Evolutionary conservation across 495 filamentous ascomycete species (phyloP), one percentile per base, ranked within the genome.

Genomic region (Polyplosphaeria fusca): DNA sequence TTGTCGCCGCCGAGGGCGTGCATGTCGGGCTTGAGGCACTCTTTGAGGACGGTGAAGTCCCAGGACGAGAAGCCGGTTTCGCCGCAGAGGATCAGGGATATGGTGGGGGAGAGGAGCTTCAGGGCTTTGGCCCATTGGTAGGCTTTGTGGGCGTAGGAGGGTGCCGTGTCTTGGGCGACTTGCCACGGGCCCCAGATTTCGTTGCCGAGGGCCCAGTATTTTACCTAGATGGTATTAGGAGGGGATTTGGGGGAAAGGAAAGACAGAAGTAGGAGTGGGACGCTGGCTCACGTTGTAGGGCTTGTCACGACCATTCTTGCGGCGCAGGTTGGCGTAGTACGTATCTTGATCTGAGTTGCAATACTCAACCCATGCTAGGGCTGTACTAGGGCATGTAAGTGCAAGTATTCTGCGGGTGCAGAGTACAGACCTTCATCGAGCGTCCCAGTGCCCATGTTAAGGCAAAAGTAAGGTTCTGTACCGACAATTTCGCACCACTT

Each of bases 141-240:
- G 0, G 87, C 87, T 64, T 83, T 86, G 68, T 86, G 82, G 20
- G 87, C 80, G 64, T 91, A 91, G 66, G 82, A 84, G 63, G 86
- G 82, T 63, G 84, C 82, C 24, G 84, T 88, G 74, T 83, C 80
- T 70, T 89, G 84, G 28, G 20, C 65, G 76, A 91, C 81, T 68
- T 89, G 86, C 87, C 87, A 90, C n/a, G 86, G 82, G 16, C 87
- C 86, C 79, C 81, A 89, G 38, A 76, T 73, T 67, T 91, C 86
- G 68, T 91, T 91, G 7, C 87, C 87, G 16, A 83, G 73, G 25
- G 79, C 79, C 80, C 80, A 83, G 71, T 83, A 83, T 68, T 81
- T 83, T 40, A 83, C 79, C 74, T 79, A 51, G 37, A 20, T 22
- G 35, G 7, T 45, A 4, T 23, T 1, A 16, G 26, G 35, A 16